These are phyloP conservation scores for Candida gorgasii DNA, from an alignment of 805 yeast genomes.

Conservation along the genomic window DNA sequence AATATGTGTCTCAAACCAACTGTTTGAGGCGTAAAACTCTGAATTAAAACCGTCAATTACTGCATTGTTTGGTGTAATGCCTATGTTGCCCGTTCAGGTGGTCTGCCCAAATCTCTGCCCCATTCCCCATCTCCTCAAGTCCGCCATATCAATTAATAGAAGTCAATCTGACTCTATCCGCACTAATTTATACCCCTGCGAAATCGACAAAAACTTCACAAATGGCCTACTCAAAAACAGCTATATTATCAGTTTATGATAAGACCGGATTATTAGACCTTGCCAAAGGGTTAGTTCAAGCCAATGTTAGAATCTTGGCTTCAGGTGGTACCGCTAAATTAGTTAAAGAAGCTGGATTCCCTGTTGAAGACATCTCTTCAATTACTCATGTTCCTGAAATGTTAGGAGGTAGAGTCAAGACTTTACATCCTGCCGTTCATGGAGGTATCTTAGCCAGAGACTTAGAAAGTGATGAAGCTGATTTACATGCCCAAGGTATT, in stretches of 20 bases:
- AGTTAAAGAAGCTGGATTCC: slow-evolving; percentile 96
- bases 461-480: slow-evolving; percentile 86
- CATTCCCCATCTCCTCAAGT: too few relatives aligned
- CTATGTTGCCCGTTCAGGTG: too few relatives aligned
- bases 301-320: slow-evolving; percentile 89
- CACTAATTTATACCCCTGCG: slow-evolving; percentile 10
- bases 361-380: slow-evolving; percentile 92
- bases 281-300: slow-evolving; percentile 90
- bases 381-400: slow-evolving; percentile 99
- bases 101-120: too few relatives aligned
- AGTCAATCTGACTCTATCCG: slow-evolving; percentile 6
- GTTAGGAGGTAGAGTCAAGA: slow-evolving; percentile 98
- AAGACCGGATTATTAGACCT: slow-evolving; percentile 94
- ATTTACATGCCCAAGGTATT: slow-evolving; percentile 84
- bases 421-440: slow-evolving; percentile 98
- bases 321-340: slow-evolving; percentile 96
- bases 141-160: too few relatives aligned
- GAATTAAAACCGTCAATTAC: too few relatives aligned
- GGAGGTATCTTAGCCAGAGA: slow-evolving; percentile 96
- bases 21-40: too few relatives aligned
- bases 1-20: too few relatives aligned
- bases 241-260: slow-evolving; percentile 95
- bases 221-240: slow-evolving; percentile 65
- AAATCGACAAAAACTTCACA: slow-evolving; percentile 1
- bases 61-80: too few relatives aligned